A percentile compares a stretch with the other conserved stretches of the same genome.
phyloP scores from a whole-genome alignment of 2,329 filamentous ascomycete genomes.

The Diplocarpon rosae region DNA sequence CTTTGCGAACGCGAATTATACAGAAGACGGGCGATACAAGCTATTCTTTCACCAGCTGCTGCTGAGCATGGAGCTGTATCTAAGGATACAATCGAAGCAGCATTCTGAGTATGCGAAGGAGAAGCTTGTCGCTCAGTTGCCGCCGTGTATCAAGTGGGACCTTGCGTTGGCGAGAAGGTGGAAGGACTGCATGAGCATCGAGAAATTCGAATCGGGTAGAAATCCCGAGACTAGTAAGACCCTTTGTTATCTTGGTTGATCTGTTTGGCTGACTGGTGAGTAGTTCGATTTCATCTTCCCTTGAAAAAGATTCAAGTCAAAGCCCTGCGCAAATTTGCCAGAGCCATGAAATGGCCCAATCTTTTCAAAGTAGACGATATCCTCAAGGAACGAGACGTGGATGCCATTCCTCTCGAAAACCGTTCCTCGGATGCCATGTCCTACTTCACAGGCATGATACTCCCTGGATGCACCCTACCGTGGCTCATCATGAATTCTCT shows the following conservation, averaged over 20 bases:
- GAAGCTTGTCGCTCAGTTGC: constrained; percentile 52
- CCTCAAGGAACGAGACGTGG: constrained; percentile 41
- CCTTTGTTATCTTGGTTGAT: not conserved
- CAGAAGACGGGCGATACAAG: constrained; percentile 42
- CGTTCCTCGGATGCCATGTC: constrained; percentile 64
- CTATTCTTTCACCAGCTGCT: constrained; percentile 70
- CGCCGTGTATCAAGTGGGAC: constrained; percentile 61
- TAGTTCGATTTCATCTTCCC: constrained; percentile 51
- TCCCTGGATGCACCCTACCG: constrained; percentile 59
- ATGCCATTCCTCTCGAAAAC: constrained; percentile 45
- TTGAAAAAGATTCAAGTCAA: constrained; percentile 58
- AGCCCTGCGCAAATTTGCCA: constrained; percentile 56
- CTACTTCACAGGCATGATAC: constrained; percentile 63
- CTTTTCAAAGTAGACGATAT: constrained; percentile 51
- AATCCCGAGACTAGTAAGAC: constrained; percentile 39
- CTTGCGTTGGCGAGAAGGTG: constrained; percentile 63
- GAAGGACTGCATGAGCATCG: constrained; percentile 59
- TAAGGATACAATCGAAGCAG: constrained; percentile 53
- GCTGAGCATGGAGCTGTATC: constrained; percentile 59
- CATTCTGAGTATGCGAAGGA: constrained; percentile 54
- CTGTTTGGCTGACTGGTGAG: constrained; percentile 6
- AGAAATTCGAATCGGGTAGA: constrained; percentile 41
- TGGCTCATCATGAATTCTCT: constrained; percentile 72
- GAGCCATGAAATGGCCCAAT: constrained; percentile 69
- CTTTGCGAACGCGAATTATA: constrained; percentile 49